Conservation (phyloP, 2,329 filamentous ascomycete species). For the Raffaelea deltoideospora region DNA sequence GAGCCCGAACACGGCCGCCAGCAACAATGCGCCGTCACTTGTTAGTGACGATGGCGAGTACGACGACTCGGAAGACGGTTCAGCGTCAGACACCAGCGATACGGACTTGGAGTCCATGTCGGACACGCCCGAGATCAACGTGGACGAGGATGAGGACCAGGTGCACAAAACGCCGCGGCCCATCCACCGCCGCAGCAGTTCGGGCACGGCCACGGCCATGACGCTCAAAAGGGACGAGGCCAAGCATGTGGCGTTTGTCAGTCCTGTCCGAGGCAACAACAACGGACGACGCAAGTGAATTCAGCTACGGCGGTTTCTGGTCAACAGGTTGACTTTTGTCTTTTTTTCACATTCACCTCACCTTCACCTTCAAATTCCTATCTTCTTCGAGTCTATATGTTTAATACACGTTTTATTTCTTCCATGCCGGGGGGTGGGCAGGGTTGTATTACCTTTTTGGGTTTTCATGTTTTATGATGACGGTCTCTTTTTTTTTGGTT, state of each 20-base stretch:
- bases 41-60: slow-evolving; percentile 72
- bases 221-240: slow-evolving; percentile 37
- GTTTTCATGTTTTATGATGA: slow-evolving; percentile 2
- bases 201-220: slow-evolving; percentile 20
- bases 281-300: slow-evolving; percentile 17
- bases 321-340: slow-evolving; percentile 2
- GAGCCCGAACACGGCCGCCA: slow-evolving; percentile 53
- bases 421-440: too few species aligned
- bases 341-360: background rate
- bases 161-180: slow-evolving; percentile 17
- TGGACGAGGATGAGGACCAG: slow-evolving; percentile 36
- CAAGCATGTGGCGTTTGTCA: slow-evolving; percentile 41
- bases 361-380: background rate
- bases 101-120: slow-evolving; percentile 44
- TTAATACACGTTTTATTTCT: too few species aligned
- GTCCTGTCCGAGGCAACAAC: slow-evolving; percentile 28
- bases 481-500: slow-evolving; percentile 2
- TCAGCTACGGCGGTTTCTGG: too few species aligned
- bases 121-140: slow-evolving; percentile 45
- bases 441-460: too few species aligned
- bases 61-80: slow-evolving; percentile 53
- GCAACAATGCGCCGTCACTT: slow-evolving; percentile 64
- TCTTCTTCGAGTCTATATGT: slow-evolving; percentile 1
- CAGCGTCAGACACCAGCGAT: slow-evolving; percentile 43
- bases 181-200: slow-evolving; percentile 26